Conservation (phyloP, 2,329 filamentous ascomycete species). For the Lecanicillium sp. region DNA sequence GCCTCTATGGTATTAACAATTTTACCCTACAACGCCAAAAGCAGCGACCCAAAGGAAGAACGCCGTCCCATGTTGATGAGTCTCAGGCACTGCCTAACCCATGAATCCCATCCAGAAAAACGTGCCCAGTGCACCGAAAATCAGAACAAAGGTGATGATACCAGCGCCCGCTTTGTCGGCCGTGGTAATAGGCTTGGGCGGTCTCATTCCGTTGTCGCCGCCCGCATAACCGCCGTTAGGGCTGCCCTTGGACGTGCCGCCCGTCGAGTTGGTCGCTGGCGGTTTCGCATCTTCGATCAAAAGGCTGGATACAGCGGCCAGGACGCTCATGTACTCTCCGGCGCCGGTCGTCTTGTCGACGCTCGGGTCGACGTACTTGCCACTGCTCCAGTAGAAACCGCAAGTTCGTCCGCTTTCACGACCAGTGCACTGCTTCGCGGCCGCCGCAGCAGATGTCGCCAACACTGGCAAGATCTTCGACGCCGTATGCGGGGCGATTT, state of each 20-base stretch:
- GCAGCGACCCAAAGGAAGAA: not conserved
- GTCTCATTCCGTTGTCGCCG: conserved; percentile 23
- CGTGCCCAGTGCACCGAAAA: conserved; percentile 34
- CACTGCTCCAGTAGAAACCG: conserved; percentile 50
- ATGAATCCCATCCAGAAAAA: conserved; percentile 47
- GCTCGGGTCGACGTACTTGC: conserved; percentile 26
- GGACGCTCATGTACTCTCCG: conserved; percentile 50
- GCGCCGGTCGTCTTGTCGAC: conserved; percentile 45
- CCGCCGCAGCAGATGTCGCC: conserved; percentile 50
- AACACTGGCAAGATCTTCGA: conserved; percentile 53
- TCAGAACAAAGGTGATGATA: conserved; percentile 40
- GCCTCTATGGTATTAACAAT: too few relatives aligned
- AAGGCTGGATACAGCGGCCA: conserved; percentile 45
- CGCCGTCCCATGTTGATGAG: not conserved
- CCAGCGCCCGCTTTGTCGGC: conserved; percentile 44
- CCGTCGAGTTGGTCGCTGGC: conserved; percentile 38
- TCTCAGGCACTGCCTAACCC: conserved; percentile 15
- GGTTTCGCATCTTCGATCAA: conserved; percentile 32
- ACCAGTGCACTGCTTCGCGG: conserved; percentile 56
- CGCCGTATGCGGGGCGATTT: conserved; percentile 55
- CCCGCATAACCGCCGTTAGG: conserved; percentile 25
- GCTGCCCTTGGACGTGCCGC: conserved; percentile 39
- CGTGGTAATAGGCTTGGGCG: conserved; percentile 30
- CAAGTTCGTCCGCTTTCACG: conserved; percentile 54
- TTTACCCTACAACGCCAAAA: conserved; percentile 3